These are phyloP conservation scores for Aphanocladium album DNA, from an alignment of 2,329 filamentous ascomycete species.

Conservation along the genomic window DNA sequence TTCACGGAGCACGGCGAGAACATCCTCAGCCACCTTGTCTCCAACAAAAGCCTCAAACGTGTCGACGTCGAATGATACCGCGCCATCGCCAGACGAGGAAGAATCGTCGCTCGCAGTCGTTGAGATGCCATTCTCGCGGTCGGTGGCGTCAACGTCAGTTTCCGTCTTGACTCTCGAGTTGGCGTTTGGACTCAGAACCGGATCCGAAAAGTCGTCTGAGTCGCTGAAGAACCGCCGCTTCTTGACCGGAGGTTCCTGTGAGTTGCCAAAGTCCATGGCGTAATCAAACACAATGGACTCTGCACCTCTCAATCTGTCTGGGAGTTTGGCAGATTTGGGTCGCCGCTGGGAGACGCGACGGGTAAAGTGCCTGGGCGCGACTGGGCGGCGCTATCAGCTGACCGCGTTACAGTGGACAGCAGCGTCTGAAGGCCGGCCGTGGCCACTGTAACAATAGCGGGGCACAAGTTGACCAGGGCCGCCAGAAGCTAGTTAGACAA, in stretches of 20 bases:
- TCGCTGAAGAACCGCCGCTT: constrained; percentile 36
- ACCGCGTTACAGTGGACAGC: constrained; percentile 23
- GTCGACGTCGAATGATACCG: constrained; percentile 47
- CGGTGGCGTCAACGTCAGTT: constrained; percentile 13
- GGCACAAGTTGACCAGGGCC: neutral
- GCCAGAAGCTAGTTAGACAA: neutral
- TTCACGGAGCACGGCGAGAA: constrained; percentile 46
- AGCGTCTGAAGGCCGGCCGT: neutral
- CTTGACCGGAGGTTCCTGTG: constrained; percentile 42
- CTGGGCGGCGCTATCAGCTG: constrained; percentile 37
- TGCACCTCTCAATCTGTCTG: constrained; percentile 8
- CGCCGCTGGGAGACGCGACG: constrained; percentile 34
- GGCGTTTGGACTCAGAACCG: neutral
- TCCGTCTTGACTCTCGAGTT: constrained; percentile 10
- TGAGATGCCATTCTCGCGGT: constrained; percentile 9
- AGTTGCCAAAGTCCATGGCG: constrained; percentile 35
- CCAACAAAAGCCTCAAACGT: constrained; percentile 58
- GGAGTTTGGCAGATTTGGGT: neutral
- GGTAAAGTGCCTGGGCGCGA: constrained; percentile 23
- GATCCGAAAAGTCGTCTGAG: constrained; percentile 25
- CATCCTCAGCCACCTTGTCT: constrained; percentile 45
- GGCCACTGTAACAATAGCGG: constrained; percentile 4
- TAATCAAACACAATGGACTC: constrained; percentile 14
- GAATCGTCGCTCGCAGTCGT: neutral
- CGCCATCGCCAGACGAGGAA: constrained; percentile 18